These are phyloP conservation scores for Neoboletus magnificus DNA, from an alignment of 768 basidiomycete species.

Conservation along the genomic window DNA sequence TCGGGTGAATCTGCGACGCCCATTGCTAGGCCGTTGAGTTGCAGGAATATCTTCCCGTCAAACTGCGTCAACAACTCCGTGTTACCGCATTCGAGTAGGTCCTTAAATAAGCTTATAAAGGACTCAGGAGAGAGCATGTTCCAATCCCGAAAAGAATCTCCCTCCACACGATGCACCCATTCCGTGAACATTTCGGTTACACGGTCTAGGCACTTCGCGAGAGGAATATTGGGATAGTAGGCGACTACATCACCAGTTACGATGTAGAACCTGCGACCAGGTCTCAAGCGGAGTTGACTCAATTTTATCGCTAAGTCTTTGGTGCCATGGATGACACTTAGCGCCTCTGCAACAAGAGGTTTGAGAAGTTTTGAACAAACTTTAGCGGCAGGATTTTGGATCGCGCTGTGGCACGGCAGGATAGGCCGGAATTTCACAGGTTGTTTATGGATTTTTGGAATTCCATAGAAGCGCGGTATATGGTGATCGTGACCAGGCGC, in stretches of 20 bases:
- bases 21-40: conserved; percentile 3
- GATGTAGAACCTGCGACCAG: too few species aligned
- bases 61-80: not conserved
- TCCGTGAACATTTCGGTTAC: too few species aligned
- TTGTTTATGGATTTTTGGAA: conserved; percentile 3
- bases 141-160: too few species aligned
- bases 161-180: too few species aligned
- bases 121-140: too few species aligned
- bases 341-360: conserved; percentile 2
- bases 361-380: conserved; percentile 15
- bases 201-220: too few species aligned
- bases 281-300: not conserved
- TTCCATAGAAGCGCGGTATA: not conserved
- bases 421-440: conserved; percentile 7
- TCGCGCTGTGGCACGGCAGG: not conserved
- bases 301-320: conserved; percentile 15
- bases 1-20: conserved; percentile 2
- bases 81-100: too few species aligned
- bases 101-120: too few species aligned
- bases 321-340: not conserved
- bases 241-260: too few species aligned
- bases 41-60: not conserved
- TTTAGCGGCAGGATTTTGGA: not conserved
- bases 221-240: too few species aligned
- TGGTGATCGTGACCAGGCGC: not conserved